A percentile compares a stretch with the other conserved stretches of the same genome.
Conservation (phyloP, 2,329 filamentous ascomycete species). For the Juglanconis sp. region DNA sequence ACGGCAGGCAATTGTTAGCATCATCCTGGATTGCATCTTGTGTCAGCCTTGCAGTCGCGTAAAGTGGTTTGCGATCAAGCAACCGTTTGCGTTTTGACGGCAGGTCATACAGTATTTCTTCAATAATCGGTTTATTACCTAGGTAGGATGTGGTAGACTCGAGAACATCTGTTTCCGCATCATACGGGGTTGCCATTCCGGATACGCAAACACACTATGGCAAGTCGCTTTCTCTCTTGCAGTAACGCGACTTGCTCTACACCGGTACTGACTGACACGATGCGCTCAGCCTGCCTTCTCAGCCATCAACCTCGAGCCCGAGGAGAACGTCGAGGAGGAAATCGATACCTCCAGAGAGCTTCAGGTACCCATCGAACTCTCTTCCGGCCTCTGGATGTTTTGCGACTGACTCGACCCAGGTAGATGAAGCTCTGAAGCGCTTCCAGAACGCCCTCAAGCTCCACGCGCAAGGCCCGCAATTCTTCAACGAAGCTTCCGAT, state of each 20-base stretch:
- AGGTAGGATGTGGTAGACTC: not conserved
- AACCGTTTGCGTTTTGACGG: no score
- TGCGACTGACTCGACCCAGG: slow-evolving; percentile 40
- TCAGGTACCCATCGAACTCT: slow-evolving; percentile 50
- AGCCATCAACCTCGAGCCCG: slow-evolving; percentile 90
- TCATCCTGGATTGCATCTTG: no score
- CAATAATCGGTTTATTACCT: not conserved
- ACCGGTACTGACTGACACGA: not conserved
- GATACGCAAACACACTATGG: slow-evolving; percentile 1
- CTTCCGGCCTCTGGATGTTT: not conserved
- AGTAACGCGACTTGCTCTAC: not conserved
- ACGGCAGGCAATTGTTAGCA: no score
- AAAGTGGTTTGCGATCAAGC: no score
- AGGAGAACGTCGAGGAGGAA: slow-evolving; percentile 86
- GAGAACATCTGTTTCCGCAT: not conserved
- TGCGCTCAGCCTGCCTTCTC: slow-evolving; percentile 64
- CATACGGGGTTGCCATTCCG: not conserved
- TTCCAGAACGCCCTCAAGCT: slow-evolving; percentile 90
- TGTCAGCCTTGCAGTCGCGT: no score
- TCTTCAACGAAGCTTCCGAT: slow-evolving; percentile 70
- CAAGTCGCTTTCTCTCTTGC: not conserved
- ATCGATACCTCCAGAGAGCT: slow-evolving; percentile 94
- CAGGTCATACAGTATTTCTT: not conserved
- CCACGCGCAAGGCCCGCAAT: slow-evolving; percentile 79
- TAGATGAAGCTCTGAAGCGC: slow-evolving; percentile 92